A percentile compares a stretch with the other conserved stretches of the same genome.
These are phyloP conservation scores for Hanseniaspora uvarum DNA, from an alignment of 1,139 yeast genomes.

Conservation along the genomic window DNA sequence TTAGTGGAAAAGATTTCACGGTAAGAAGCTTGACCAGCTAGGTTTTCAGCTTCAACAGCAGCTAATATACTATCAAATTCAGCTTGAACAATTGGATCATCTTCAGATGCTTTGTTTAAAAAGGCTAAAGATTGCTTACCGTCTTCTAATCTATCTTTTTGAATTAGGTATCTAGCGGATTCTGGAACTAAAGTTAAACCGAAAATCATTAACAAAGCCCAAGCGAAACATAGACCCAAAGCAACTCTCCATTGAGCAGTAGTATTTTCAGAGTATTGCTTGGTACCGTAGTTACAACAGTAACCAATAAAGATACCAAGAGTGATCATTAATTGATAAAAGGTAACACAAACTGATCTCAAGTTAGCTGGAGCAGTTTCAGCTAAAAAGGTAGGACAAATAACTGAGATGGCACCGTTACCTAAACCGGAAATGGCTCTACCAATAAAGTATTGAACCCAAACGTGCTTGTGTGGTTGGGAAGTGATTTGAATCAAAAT, in stretches of 20 bases:
- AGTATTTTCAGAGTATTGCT: constrained; percentile 33
- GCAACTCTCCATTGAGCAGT: constrained; percentile 58
- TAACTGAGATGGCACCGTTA: constrained; percentile 54
- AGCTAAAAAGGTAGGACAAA: constrained; percentile 54
- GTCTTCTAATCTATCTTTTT: constrained; percentile 42
- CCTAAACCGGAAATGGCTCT: constrained; percentile 57
- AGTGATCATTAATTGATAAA: constrained; percentile 57
- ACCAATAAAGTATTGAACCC: constrained; percentile 52
- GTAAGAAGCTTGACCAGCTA: constrained; percentile 56
- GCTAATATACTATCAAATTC: constrained; percentile 54
- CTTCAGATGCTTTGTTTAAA: constrained; percentile 46
- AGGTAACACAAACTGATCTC: constrained; percentile 57
- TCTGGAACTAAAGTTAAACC: constrained; percentile 69
- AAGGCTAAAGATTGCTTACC: constrained; percentile 51
- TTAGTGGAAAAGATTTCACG: constrained; percentile 49
- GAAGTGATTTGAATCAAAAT: constrained; percentile 54
- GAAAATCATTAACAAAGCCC: constrained; percentile 35
- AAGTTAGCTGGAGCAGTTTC: constrained; percentile 59
- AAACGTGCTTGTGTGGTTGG: constrained; percentile 30
- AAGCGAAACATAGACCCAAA: constrained; percentile 42
- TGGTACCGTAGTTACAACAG: constrained; percentile 52
- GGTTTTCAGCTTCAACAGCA: constrained; percentile 53
- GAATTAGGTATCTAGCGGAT: constrained; percentile 62
- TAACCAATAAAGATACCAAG: constrained; percentile 55
- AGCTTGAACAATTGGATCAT: constrained; percentile 46